These are phyloP conservation scores for Saccharomyces hybrid DNA, from an alignment of 1,139 yeast genomes.

Conservation along the genomic window DNA sequence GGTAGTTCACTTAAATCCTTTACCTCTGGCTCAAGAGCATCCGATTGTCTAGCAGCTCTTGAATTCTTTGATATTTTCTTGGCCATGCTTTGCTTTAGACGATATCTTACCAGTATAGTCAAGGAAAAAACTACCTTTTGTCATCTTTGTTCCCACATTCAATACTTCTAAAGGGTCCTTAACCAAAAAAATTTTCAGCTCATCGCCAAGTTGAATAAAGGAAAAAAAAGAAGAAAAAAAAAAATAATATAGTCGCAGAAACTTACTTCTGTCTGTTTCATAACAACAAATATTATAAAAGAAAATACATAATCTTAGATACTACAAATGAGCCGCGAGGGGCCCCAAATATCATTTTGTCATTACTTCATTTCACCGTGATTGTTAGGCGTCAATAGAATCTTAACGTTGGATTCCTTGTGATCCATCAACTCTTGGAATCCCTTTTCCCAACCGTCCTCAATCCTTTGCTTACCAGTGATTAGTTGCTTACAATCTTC, in stretches of 20 bases:
- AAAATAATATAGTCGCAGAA: background rate
- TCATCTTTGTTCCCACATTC: background rate
- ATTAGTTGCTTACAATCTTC: conserved; percentile 37
- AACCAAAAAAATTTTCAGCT: background rate
- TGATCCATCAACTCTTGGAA: conserved; percentile 38
- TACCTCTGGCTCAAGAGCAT: conserved; percentile 41
- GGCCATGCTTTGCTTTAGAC: conserved; percentile 19
- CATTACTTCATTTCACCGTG: conserved; percentile 13
- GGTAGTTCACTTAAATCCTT: conserved; percentile 46
- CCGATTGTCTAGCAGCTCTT: conserved; percentile 71
- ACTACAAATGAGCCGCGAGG: background rate
- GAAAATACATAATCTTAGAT: background rate
- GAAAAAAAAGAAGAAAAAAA: background rate
- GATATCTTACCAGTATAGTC: background rate
- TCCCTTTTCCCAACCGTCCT: conserved; percentile 41
- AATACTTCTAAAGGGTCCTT: background rate
- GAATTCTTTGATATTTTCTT: conserved; percentile 54
- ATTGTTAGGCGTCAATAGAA: conserved; percentile 31
- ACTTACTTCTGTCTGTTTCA: background rate
- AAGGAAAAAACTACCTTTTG: background rate
- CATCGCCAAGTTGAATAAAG: background rate
- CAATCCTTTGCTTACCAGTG: conserved; percentile 38
- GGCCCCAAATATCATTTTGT: background rate
- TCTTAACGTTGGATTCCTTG: conserved; percentile 42
- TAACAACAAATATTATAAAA: background rate